Evolutionary conservation across 805 yeast species (phyloP), one percentile per base, ranked within the genome.

Genomic region (Pichia thaimueangensis): DNA sequence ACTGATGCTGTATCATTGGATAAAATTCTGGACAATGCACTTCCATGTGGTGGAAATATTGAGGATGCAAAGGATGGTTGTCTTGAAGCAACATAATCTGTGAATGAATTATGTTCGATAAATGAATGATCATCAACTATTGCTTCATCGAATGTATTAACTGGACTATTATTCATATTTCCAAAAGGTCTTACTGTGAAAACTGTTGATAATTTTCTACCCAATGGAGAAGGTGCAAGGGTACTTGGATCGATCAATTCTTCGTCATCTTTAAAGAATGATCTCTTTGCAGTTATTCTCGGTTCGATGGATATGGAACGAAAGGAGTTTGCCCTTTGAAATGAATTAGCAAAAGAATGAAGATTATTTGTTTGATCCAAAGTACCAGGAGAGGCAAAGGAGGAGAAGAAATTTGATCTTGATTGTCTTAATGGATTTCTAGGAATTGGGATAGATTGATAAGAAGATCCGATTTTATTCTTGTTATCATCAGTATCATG

Each of bases 271-370:
- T 58, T 69, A 57, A 85, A 82, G 49, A 73, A 85, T 0, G 88
- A 80, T 50, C 94, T 65, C 24, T 72, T 64, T 7, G 78, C 74
- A 52, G 70, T 75, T 50, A 83, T 77, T 28, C 73, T 68, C 22
- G 72, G 70, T 51, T 74, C 80, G 23, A 73, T 52, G 11, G 78
- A 73, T 37, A 73, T 53, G 11, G 78, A 73, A 37, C 73, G 69
- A 58, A 71, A 74, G 3, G 87, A 76, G 58, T 85, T 91, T 2
- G 95, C 93, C 57, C 96, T 72, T 30, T 78, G 74, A 55, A 73
- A 78, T 0, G 95, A 86, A 12, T 85, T 76, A 2, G 94, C 94
- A 63, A 86, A 86, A 42, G 84, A 78, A 45, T 81, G 78, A 32
- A 86, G 58, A 1, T 93, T 82, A n/a, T 38, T 39, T n/a, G n/a